These are phyloP conservation scores for Fusarium pseudoanthophilum DNA, from an alignment of 2,329 filamentous ascomycete genomes.

Conservation along the genomic window DNA sequence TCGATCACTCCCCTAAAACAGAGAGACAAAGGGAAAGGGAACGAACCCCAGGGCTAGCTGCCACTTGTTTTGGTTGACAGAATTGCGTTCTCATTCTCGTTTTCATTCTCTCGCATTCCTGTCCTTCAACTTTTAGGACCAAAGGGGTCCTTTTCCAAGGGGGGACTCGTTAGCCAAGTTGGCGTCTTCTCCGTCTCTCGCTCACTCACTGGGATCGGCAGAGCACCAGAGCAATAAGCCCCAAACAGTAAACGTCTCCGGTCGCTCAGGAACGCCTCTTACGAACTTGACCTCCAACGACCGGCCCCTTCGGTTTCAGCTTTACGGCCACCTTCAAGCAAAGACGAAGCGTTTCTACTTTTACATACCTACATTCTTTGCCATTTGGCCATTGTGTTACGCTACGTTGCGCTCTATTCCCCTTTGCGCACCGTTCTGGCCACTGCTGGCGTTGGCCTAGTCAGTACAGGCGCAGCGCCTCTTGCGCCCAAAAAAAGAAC, in stretches of 20 bases:
- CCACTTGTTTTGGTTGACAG: slow-evolving; percentile 5
- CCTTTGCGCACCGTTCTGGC: slow-evolving; percentile 33
- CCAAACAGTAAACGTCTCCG: slow-evolving; percentile 27
- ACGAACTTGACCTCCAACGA: slow-evolving; percentile 27
- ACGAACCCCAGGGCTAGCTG: background rate
- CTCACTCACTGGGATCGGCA: slow-evolving; percentile 4
- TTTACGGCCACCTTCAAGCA: slow-evolving; percentile 12
- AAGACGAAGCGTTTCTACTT: background rate
- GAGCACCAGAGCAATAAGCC: slow-evolving; percentile 4
- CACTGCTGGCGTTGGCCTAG: slow-evolving; percentile 37
- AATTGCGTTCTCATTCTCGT: background rate
- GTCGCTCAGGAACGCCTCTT: slow-evolving; percentile 31
- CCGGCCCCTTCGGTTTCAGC: slow-evolving; percentile 24
- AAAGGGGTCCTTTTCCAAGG: slow-evolving; percentile 7
- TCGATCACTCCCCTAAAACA: slow-evolving; percentile 1
- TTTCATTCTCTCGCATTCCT: slow-evolving; percentile 10
- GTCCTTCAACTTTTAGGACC: slow-evolving; percentile 13
- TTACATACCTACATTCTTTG: background rate
- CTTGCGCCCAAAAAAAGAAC: slow-evolving; percentile 10
- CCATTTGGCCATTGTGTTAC: slow-evolving; percentile 10
- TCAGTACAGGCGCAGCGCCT: slow-evolving; percentile 27
- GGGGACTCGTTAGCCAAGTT: background rate
- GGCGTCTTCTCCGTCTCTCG: background rate
- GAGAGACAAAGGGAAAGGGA: slow-evolving; percentile 12
- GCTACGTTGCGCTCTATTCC: slow-evolving; percentile 12